Evolutionary conservation across 2,329 filamentous ascomycete species (phyloP), one percentile per base, ranked within the genome.

Genomic region (Xylaria arbuscula): DNA sequence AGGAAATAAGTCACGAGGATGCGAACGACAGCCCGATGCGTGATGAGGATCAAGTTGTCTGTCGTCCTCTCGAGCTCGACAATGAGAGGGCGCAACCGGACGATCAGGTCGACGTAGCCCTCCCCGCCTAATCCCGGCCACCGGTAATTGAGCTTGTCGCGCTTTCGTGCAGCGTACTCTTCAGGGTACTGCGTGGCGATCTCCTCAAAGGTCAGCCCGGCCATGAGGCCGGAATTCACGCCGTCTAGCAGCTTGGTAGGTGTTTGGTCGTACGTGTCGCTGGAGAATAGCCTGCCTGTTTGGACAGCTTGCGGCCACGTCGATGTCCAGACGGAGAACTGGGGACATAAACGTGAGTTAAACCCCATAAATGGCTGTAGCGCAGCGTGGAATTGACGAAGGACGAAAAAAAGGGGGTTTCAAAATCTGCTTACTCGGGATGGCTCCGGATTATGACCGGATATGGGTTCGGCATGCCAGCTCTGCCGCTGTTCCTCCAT

Each of bases 291-390:
- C 22, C 19, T 34, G 9, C 67, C 67, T n/a, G 67, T 69, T n/a
- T 69, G 67, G 13, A 67, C n/a, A 1, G 67, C 64, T 22, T 69
- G 67, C n/a, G 67, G 67, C 67, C 67, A 69, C 8, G 67, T 69
- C 7, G 67, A 69, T 11, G 67, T 69, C 67, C 67, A 69, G 36
- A 69, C 55, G 32, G 34, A 51, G 61, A 67, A 69, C 64, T 67
- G 28, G 5, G 28, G 15, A 15, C 42, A n/a, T 10, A 32, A 19
- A 11, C 36, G 40, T 64, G 10, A 68, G 62, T 34, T 11, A 6
- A 6, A 4, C 3, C 10, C 13, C 13, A n/a, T 28, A 53, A 17
- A 24, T 53, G 24, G 8, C 13, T 42, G 0, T 42, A 24, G 34
- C 6, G 34, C 1, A 13, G 11, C 6, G 32, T 17, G 9, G 15